Evolutionary conservation across 352 stramenopile genomes (phyloP), one percentile per base, ranked within the genome.

Genomic region (Aphanomyces invadans): DNA sequence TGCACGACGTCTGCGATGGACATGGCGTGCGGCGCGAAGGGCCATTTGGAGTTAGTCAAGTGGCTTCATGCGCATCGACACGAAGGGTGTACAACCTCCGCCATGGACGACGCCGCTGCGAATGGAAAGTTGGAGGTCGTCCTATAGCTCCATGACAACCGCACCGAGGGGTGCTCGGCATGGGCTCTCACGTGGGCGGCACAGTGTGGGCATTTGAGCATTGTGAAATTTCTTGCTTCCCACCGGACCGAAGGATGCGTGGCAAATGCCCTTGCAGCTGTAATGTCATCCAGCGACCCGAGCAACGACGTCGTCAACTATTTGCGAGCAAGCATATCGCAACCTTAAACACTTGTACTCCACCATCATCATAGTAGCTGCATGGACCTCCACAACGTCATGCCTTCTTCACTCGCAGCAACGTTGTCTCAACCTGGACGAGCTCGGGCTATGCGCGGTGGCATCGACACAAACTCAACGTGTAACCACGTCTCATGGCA

Each of bases 1-100:
- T 67, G 60, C 28, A 67, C 60, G 32, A 55, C 42, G 10, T 42
- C 7, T 10, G 60, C 60, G 9, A 57, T 67, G 39, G 60, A 67
- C 33, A 31, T 36, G 28, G 60, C 60, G n/a, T 28, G 38, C 21
- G n/a, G n/a, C 5, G 9, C 21, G 4, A 25, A 36, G 1, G 60
- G 60, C 17, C 60, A 67, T 42, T n/a, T 67, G 3, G 21, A 44
- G 10, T 3, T 57, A n/a, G 46, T 67, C n/a, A 15, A 59, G 17
- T 67, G 48, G 15, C 32, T 67, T 4, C 60, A 67, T 59, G n/a
- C 3, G 23, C 38, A 67, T 29, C 45, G 60, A 42, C 23, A n/a
- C 9, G 60, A 67, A 23, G 60, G 60, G 5, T 67, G 60, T 51
- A 67, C 60, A 21, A 67, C 42, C 9, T 25, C 3, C 29, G 53